A percentile compares a stretch with the other conserved stretches of the same genome.
Conservation (phyloP, 495 filamentous ascomycete genomes). For the Articulospora tetracladia region DNA sequence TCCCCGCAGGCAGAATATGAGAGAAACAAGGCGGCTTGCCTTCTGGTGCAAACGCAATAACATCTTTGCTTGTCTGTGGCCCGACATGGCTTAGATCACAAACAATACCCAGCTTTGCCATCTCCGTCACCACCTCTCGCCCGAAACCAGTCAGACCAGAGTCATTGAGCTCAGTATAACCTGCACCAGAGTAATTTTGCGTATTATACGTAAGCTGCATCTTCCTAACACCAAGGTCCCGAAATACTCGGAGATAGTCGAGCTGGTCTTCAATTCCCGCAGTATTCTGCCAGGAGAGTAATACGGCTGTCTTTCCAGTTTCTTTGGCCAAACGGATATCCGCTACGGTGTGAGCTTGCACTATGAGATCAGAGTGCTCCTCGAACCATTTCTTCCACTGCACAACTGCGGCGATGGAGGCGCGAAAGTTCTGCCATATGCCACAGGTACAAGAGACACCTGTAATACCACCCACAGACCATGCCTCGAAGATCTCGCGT, state of each 20-base stretch:
- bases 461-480: constrained; percentile 12
- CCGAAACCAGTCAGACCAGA: constrained; percentile 20
- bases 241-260: constrained; percentile 20
- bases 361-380: constrained; percentile 19
- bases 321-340: constrained; percentile 29
- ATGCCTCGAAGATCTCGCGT: background rate
- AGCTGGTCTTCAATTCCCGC: constrained; percentile 21
- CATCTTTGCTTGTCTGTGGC: constrained; percentile 16
- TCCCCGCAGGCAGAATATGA: background rate
- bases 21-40: background rate
- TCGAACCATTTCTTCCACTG: constrained; percentile 25
- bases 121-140: constrained; percentile 17
- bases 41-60: constrained; percentile 2
- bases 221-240: constrained; percentile 19
- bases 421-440: constrained; percentile 17
- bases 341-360: constrained; percentile 33
- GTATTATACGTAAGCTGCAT: constrained; percentile 23
- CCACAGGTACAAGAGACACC: constrained; percentile 22
- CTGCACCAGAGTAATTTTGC: constrained; percentile 20
- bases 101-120: constrained; percentile 17
- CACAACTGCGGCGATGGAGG: constrained; percentile 15
- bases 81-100: constrained; percentile 16
- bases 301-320: constrained; percentile 17
- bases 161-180: constrained; percentile 19
- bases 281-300: constrained; percentile 22